A percentile compares a stretch with the other conserved stretches of the same genome.
Evolutionary conservation across 345 rosid genomes (phyloP).

Genomic region (Microthlaspi erraticum): DNA sequence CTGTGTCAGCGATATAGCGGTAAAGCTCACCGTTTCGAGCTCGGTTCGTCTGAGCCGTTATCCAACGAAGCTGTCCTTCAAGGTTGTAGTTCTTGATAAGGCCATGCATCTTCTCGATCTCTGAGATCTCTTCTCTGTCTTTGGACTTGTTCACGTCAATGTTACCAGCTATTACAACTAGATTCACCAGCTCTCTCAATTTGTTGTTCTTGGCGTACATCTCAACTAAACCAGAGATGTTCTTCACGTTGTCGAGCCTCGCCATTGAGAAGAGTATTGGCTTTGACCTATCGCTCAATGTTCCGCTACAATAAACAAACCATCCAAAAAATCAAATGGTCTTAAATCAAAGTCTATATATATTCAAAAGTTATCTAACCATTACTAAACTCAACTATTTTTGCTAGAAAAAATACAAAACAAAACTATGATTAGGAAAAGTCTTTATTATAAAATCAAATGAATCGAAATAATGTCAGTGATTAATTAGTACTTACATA

Average conservation of each 20-base stretch:
- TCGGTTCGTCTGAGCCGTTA: constrained; percentile 85
- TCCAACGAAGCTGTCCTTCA: constrained; percentile 94
- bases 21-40: constrained; percentile 97
- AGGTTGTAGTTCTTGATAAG: constrained; percentile 69
- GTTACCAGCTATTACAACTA: constrained; percentile 88
- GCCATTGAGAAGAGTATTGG: constrained; percentile 98
- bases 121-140: constrained; percentile 94
- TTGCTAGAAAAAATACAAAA: no score
- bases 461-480: constrained; percentile 7
- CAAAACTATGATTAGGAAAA: no score
- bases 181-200: constrained; percentile 87
- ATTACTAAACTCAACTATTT: no score
- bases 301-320: constrained; percentile 60
- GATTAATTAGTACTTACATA: constrained; percentile 54
- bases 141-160: constrained; percentile 76
- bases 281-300: constrained; percentile 72
- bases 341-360: no score
- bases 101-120: constrained; percentile 88
- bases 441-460: background rate
- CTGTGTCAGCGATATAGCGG: constrained; percentile 87
- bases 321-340: background rate
- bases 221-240: constrained; percentile 93
- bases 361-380: no score
- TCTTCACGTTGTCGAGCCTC: constrained; percentile 89
- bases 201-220: constrained; percentile 65